Conservation (phyloP, 768 basidiomycete genomes). For the Cantharellus cinnabarinus region DNA sequence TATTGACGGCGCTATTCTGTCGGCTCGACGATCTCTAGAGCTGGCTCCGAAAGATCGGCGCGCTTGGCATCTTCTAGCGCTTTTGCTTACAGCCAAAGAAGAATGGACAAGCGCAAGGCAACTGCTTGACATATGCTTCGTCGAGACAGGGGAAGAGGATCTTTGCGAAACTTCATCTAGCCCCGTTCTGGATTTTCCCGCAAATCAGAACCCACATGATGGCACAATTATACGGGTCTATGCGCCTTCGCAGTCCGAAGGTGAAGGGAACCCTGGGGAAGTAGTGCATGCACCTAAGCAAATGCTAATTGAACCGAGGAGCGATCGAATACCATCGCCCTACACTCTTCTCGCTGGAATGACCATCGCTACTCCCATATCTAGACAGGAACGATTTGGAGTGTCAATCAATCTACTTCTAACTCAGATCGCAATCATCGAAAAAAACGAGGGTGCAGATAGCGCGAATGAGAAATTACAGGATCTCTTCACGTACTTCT, state of each 20-base stretch:
- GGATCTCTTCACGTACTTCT: slow-evolving; percentile 73
- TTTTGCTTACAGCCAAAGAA: slow-evolving; percentile 57
- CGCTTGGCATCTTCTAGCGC: slow-evolving; percentile 80
- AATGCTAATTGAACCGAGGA: slow-evolving; percentile 16
- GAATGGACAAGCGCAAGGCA: slow-evolving; percentile 61
- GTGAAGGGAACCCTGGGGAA: not conserved
- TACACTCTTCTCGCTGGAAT: slow-evolving; percentile 25
- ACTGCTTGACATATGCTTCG: slow-evolving; percentile 60
- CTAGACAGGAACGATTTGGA: slow-evolving; percentile 44
- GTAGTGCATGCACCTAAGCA: not conserved
- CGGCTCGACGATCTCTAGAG: slow-evolving; percentile 57
- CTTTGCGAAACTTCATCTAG: not conserved
- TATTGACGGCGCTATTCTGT: slow-evolving; percentile 41
- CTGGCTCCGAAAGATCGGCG: slow-evolving; percentile 35
- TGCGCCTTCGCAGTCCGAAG: not conserved
- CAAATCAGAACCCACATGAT: too few species aligned
- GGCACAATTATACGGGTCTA: not conserved
- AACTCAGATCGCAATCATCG: slow-evolving; percentile 62
- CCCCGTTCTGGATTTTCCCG: not conserved
- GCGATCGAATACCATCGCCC: slow-evolving; percentile 22
- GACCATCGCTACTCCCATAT: slow-evolving; percentile 29
- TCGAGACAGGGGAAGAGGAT: slow-evolving; percentile 27
- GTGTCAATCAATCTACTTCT: slow-evolving; percentile 68
- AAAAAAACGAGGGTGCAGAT: slow-evolving; percentile 71
- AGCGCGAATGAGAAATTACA: slow-evolving; percentile 63